Base-by-base conservation (phyloP, 140 eudicot species). In the Ambrosia hybrid region DNA sequence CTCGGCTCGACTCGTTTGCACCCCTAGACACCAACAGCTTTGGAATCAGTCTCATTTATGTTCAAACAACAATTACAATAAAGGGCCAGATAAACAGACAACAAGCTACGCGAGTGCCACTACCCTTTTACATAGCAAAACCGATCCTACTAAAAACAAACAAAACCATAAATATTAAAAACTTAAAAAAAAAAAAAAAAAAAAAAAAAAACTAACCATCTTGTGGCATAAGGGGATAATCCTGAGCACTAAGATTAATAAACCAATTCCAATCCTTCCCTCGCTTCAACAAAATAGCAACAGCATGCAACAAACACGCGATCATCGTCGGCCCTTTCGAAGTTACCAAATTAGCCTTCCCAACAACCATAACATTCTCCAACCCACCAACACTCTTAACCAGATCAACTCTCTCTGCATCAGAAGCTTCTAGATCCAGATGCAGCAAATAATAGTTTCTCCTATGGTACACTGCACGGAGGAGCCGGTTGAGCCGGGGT, bases 211-310 rank as follows among this genome's bases (percentile, higher is more conserved):
- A 82, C 96, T 78, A 34, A 95, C 97, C 99, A 75, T 95, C 97
- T 67, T 95, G 99, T 1, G 90, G 26, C 26, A 21, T 21, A 21
- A 21, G 26, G 11, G 26, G 26, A 21, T 21, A 94, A 86, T 95
- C 99, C 2, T 83, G 71, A 53, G 99, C 96, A 73, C 90, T 83
- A 41, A 95, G 86, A 70, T 95, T 95, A 39, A 95, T 80, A 77
- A 95, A 95, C 99, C 99, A 95, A 39, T 91, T 87, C 99, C 99
- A 95, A 21, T 81, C 82, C 79, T 65, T 78, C 3, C 81, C 83
- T 74, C 71, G 78, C 85, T 78, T 85, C 87, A 91, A 83, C 83
- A 91, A 49, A 72, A 95, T 71, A 7, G 99, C 97, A 45, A 85
- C 74, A 5, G 86, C 97, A 71, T 88, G 95, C 17, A 95, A 76